Evolutionary conservation across 2,329 filamentous ascomycete genomes (phyloP), one percentile per base, ranked within the genome.

Genomic region (Hypoxylon sp.): DNA sequence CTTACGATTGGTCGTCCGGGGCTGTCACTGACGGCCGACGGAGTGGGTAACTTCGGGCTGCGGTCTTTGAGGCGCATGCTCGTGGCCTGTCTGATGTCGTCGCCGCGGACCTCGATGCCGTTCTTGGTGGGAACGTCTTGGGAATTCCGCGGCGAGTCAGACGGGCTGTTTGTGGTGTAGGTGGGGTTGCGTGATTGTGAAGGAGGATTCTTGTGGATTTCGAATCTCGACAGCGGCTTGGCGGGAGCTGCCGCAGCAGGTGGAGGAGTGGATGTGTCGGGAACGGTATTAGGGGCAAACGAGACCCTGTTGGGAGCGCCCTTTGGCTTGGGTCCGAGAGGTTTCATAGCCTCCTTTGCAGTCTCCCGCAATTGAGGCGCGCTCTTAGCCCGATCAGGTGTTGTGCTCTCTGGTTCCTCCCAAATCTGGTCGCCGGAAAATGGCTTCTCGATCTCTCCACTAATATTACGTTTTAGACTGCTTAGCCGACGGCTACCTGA

Each of bases 1-100:
- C 94, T 98, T 82, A 98, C 94, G 81, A 98, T 98, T 63, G 94
- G 94, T 72, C 94, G 87, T 68, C 92, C 92, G 68, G 90, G 89
- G 71, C 84, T 90, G 78, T 97, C 90, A 78, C 92, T 97, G 75
- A 98, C 93, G 70, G 91, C 88, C 51, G 90, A 91, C 64, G 94
- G 94, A 70, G 89, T 94, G 23, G 93, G 94, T 61, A 98, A 81
- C 72, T 91, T 96, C 55, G 87, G 77, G 75, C 92, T 97, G 71
- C 93, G 88, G 75, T 97, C 92, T 73, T 87, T 92, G 63, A 95
- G 80, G 72, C 82, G 89, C 85, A 96, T 96, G 76, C 90, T 95
- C 6, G 94, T 98, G 51, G 94, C 94, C 65, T 90, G 86, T 58
- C 91, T 87, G 64, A 98, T 95, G 58, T 98, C 94, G 47, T 97